phyloP scores from a whole-genome alignment of 2,329 filamentous ascomycete species.

The Xylaria digitata region DNA sequence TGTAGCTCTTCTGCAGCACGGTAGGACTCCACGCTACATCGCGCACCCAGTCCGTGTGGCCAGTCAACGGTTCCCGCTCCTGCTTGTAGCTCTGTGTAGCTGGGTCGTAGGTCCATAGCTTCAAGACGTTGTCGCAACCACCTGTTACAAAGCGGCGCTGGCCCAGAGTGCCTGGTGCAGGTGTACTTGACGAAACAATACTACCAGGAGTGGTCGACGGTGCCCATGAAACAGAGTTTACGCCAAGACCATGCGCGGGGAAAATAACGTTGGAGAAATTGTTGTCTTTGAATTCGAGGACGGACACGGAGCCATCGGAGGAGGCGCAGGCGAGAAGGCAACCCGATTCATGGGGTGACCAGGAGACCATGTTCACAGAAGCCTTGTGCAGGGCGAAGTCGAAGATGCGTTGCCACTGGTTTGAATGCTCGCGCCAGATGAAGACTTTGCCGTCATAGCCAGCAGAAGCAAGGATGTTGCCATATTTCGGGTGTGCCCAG shows the following conservation, averaged over 20 bases:
- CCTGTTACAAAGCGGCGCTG: slow-evolving; percentile 92
- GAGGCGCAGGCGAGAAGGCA: slow-evolving; percentile 95
- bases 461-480: slow-evolving; percentile 94
- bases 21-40: slow-evolving; percentile 98
- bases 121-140: slow-evolving; percentile 91
- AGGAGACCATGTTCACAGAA: slow-evolving; percentile 94
- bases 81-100: slow-evolving; percentile 70
- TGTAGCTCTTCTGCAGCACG: slow-evolving; percentile 94
- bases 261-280: slow-evolving; percentile 91
- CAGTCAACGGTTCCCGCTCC: slow-evolving; percentile 73
- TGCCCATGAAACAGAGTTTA: slow-evolving; percentile 96
- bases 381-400: slow-evolving; percentile 95
- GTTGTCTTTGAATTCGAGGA: slow-evolving; percentile 97
- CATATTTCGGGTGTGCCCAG: slow-evolving; percentile 98
- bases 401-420: slow-evolving; percentile 86
- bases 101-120: slow-evolving; percentile 87
- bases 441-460: slow-evolving; percentile 98
- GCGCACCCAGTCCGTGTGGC: slow-evolving; percentile 95
- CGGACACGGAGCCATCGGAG: slow-evolving; percentile 91
- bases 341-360: slow-evolving; percentile 96
- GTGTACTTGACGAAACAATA: slow-evolving; percentile 76
- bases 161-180: slow-evolving; percentile 68
- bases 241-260: slow-evolving; percentile 90
- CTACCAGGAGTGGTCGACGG: slow-evolving; percentile 86
- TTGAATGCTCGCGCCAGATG: slow-evolving; percentile 92